Evolutionary conservation across 108 stramenopile species (phyloP), one percentile per base, ranked within the genome.

Genomic region (Mediolabrus comicus): DNA sequence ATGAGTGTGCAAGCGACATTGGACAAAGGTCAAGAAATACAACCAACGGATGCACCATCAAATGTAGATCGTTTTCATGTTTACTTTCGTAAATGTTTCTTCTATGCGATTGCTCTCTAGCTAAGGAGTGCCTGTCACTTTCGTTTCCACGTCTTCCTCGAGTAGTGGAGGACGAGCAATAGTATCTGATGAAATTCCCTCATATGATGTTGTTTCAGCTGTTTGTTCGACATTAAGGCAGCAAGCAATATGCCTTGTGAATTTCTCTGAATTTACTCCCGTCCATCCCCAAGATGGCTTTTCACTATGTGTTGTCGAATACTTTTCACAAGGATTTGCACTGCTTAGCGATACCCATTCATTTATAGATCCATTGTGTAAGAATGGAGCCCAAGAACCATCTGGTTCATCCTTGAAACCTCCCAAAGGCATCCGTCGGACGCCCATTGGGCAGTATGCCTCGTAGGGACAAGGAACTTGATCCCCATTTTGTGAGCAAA

Each of bases 271-370:
- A 13, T 57, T 28, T 17, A 0, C 24, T 28, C 34, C 32, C 56
- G 56, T 33, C 10, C 16, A 30, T 33, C 56, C 56, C 56, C 56
- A 57, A 0, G 56, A 33, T 0, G 56, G 56, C n/a, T 33, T 30
- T 33, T 57, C 56, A 17, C n/a, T 16, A 33, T 27, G 29, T 28
- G 1, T 32, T 33, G 16, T 30, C 0, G 56, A 57, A 28, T 32
- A 57, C 56, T 32, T 32, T 32, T 32, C 30, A 33, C 56, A 57
- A 57, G 56, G 16, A 16, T 33, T 33, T 25, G 1, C 56, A 14
- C 56, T 57, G 31, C 56, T 33, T 17, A 57, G 56, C 32, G 32
- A 33, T 16, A 57, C 56, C 56, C 56, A 57, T 32, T 57, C 56
- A 57, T 57, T 57, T 33, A 32, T 28, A 33, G 16, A 30, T 33